Evolutionary conservation across 805 yeast genomes (phyloP), one percentile per base, ranked within the genome.

Genomic region (Komagataella pseudopastoris): DNA sequence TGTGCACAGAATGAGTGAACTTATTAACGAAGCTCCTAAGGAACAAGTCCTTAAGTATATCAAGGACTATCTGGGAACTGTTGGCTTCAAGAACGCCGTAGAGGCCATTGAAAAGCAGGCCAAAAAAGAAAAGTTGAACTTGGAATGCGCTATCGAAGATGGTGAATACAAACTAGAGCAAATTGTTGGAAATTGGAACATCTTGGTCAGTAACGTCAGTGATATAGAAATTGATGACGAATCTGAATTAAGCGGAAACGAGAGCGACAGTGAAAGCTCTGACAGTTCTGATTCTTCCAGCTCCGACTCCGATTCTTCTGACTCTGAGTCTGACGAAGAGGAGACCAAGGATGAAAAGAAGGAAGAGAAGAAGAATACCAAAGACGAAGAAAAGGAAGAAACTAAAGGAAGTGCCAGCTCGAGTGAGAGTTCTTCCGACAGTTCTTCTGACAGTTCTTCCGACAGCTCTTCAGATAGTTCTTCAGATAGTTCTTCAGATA

Each of bases 221-320:
- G 56, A 54, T 47, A 23, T 47, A 4, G 52, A 54, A 14, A 22
- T 17, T 24, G 48, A 48, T 51, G 10, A 53, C 44, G 54, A 54
- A 12, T 43, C 47, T 4, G 53, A 49, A n/a, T 51, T 57, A 44
- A 60, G 56, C 17, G 54, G 58, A 3, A 57, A 55, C 23, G 47
- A 53, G 45, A 14, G 50, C 48, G 51, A 43, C 50, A 51, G 20
- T 23, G 48, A 45, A 48, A 44, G 30, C 20, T 23, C 14, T 47
- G 47, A 23, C 23, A 52, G 56, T 23, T 55, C 59, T n/a, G 53
- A 52, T 23, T 53, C 57, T 23, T 36, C 46, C 24, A 36, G 49
- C 22, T 56, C 59, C 48, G 60, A 55, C 23, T 59, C 65, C 47
- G 59, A 61, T 47, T 58, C 65, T 44, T 52, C 51, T 44, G 51